Percentiles rank a stretch among this genome's conserved stretches.
phyloP scores from a whole-genome alignment of 2,329 filamentous ascomycete genomes.

The Corinectria fuckeliana region DNA sequence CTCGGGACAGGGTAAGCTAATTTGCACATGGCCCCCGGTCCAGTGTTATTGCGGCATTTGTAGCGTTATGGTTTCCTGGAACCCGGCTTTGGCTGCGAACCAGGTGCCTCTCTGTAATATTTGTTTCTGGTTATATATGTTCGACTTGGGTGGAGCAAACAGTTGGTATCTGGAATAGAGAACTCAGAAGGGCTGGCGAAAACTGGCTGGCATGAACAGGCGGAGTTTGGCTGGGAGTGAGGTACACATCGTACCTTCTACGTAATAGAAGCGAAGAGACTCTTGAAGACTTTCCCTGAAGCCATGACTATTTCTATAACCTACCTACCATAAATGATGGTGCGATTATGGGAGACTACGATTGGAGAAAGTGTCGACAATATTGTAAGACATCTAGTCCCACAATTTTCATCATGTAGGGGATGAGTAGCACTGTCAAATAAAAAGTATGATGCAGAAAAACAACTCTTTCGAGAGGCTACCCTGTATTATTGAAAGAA shows the following conservation, averaged over 20 bases:
- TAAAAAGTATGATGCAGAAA: neutral
- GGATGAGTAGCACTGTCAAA: neutral
- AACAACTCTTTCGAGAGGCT: no score
- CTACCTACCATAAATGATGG: no score
- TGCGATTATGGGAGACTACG: no score
- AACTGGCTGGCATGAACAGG: constrained; percentile 17
- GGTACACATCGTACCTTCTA: constrained; percentile 13
- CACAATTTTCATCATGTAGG: neutral
- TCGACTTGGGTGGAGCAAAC: constrained; percentile 21
- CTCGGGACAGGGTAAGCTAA: constrained; percentile 6
- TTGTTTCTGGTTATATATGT: constrained; percentile 40
- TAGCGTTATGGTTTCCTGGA: constrained; percentile 28
- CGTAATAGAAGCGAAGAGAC: constrained; percentile 19
- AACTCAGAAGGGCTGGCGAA: constrained; percentile 17
- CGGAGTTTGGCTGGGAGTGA: constrained; percentile 29
- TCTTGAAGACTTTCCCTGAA: neutral
- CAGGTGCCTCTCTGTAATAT: constrained; percentile 39
- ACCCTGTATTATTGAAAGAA: no score
- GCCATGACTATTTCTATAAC: neutral
- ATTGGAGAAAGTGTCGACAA: no score
- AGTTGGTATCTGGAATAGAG: constrained; percentile 25
- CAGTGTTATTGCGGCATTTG: constrained; percentile 25
- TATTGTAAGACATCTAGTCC: neutral
- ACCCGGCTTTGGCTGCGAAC: constrained; percentile 26
- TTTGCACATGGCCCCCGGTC: constrained; percentile 1